Evolutionary conservation across 768 basidiomycete species (phyloP), one percentile per base, ranked within the genome.

Genomic region (Clathrus columnatus): DNA sequence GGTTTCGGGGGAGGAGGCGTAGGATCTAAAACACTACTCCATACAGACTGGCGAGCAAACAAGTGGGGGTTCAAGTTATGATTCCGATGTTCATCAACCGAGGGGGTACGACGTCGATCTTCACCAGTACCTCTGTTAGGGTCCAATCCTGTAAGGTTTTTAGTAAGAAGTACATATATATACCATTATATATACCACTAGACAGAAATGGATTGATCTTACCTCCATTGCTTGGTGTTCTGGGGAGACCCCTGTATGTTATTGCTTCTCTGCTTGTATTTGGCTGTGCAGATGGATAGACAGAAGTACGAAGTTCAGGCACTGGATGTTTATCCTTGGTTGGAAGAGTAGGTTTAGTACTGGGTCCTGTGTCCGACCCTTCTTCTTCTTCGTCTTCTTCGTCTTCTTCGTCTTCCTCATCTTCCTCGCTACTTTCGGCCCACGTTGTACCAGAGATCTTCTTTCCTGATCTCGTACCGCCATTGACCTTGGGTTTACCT

Each of bases 11-110:
- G 76, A 73, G n/a, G n/a, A 42, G 75, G 78, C 24, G 80, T 77
- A 43, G 83, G 76, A 56, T 94, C 88, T 59, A 94, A 81, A 46
- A 87, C 89, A 66, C 90, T 85, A 63, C 87, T 92, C 94, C 93
- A 97, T 55, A 94, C 77, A 48, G 73, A 80, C 54, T 87, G 85
- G 44, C 86, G 79, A 26, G 80, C 71, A 74, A 75, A 17, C 78
- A 80, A 30, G 76, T 67, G 57, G 74, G 77, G 21, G 69, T 53
- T 53, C n/a, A 61, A 72, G 45, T 42, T 56, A 21, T 55, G 41
- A 73, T 51, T 52, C 11, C 64, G 59, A 42, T 61, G 65, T 36
- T 59, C 74, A 56, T 80, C 79, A 23, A 84, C 83, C 42, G 49
- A 50, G 5, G 48, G 18, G 2, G 80, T 79, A 48, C 80, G 81